Evolutionary conservation across 495 filamentous ascomycete species (phyloP), one percentile per base, ranked within the genome.

Genomic region (Podospora comata): DNA sequence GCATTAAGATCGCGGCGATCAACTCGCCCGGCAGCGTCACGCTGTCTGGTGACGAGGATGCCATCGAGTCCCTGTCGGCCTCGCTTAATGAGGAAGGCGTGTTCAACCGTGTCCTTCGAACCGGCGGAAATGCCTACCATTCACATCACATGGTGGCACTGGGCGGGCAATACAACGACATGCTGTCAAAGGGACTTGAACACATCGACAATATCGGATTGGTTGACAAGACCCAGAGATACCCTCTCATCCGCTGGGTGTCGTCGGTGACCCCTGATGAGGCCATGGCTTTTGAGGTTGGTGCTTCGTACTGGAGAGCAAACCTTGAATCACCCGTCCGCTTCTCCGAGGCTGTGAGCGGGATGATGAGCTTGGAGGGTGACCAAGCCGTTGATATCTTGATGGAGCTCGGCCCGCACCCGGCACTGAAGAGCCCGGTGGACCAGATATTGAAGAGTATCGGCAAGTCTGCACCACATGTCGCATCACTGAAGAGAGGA

Each of bases 321-420:
- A 86, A 87, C 65, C 67, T 87, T 60, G 67, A 75, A 2, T 81
- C 76, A 5, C 79, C 78, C 0, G 85, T 87, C 1, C 73, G 75
- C 15, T 87, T 85, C 67, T 69, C 76, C 3, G 64, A 78, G 20
- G 83, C 81, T 64, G 73, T 79, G 55, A 54, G 71, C n/a, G 67
- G 61, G 0, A 63, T 75, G 27, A 30, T 68, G 3, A 60, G 6
- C 1, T 59, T 32, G 20, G 55, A 70, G 0, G 30, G 68, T 9
- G 64, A 18, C 15, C 19, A 65, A 7, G 30, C 30, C 18, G 58
- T 32, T 18, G 26, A 62, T 11, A 58, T 65, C 19, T 44, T 87
- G 0, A 68, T 87, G 18, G 86, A 88, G 62, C 73, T 87, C n/a
- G 86, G 87, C 0, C 85, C 87, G 53, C 86, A 89, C 67, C 75